These are phyloP conservation scores for Alternaria viburni DNA, from an alignment of 2,329 filamentous ascomycete species.

Conservation along the genomic window DNA sequence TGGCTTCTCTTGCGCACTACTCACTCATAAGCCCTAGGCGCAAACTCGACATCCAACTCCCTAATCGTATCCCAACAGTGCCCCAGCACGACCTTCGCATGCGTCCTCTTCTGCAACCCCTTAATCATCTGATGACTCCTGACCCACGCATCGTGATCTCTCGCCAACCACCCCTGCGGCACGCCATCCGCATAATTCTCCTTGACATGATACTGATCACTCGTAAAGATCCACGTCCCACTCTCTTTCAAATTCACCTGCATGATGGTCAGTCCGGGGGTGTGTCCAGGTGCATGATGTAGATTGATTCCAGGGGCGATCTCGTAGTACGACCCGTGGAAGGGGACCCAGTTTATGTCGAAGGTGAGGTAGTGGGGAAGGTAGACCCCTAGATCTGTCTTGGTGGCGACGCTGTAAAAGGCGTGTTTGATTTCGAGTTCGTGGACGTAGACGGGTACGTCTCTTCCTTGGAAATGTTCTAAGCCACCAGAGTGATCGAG, in stretches of 20 bases:
- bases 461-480: conserved; percentile 43
- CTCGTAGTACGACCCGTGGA: conserved; percentile 41
- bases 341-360: conserved; percentile 47
- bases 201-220: conserved; percentile 48
- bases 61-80: conserved; percentile 39
- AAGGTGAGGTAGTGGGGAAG: conserved; percentile 47
- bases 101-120: conserved; percentile 33
- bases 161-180: conserved; percentile 48
- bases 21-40: conserved; percentile 33
- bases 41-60: conserved; percentile 31
- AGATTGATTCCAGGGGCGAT: conserved; percentile 44
- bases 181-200: conserved; percentile 45
- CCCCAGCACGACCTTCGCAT: conserved; percentile 35
- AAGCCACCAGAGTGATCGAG: conserved; percentile 47
- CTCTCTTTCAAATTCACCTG: conserved; percentile 45
- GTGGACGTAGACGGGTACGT: conserved; percentile 46
- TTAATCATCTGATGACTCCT: conserved; percentile 41
- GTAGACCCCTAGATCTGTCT: conserved; percentile 42
- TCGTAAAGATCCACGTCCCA: conserved; percentile 48
- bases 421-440: conserved; percentile 48
- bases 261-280: conserved; percentile 44
- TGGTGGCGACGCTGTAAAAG: conserved; percentile 38
- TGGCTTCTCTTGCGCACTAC: not conserved
- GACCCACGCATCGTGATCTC: conserved; percentile 47
- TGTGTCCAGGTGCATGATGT: conserved; percentile 46